phyloP scores from a whole-genome alignment of 75 land plant genomes.

The Azolla pinnata region DNA sequence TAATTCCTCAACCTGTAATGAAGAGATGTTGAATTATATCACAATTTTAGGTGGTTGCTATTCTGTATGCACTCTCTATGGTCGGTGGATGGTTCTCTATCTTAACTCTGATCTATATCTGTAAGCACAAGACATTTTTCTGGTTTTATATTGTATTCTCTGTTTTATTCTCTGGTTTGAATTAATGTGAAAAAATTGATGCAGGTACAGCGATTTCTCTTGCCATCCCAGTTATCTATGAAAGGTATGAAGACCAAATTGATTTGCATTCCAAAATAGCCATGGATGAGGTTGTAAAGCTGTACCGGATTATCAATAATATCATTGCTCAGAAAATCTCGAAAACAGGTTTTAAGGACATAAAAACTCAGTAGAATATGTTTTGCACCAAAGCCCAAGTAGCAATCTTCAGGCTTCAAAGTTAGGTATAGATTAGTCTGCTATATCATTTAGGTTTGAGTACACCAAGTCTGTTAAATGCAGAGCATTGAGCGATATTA shows the following conservation, averaged over 20 bases:
- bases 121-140: constrained; percentile 33
- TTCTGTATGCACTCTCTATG: constrained; percentile 44
- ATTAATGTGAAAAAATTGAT: too few relatives aligned
- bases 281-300: constrained; percentile 5
- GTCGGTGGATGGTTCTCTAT: constrained; percentile 56
- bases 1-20: too few relatives aligned
- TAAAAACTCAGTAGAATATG: too few relatives aligned
- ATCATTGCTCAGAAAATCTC: constrained; percentile 19
- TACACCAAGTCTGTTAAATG: too few relatives aligned
- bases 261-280: constrained; percentile 16
- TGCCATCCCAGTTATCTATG: constrained; percentile 18
- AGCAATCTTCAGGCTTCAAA: too few relatives aligned
- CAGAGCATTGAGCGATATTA: too few relatives aligned
- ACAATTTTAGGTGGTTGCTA: constrained; percentile 41
- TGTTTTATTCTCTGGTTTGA: not conserved
- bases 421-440: too few relatives aligned
- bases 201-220: constrained; percentile 2
- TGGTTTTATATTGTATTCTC: not conserved
- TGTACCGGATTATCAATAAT: constrained; percentile 15
- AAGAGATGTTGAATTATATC: too few relatives aligned
- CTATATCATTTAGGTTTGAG: too few relatives aligned
- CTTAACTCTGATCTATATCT: constrained; percentile 43
- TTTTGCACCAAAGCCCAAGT: too few relatives aligned
- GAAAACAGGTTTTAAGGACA: too few relatives aligned
- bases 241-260: constrained; percentile 28